Percentiles rank a stretch among this genome's conserved stretches.
phyloP scores from a whole-genome alignment of 371 early-diverging fungal genomes.

The Mucor irregularis region DNA sequence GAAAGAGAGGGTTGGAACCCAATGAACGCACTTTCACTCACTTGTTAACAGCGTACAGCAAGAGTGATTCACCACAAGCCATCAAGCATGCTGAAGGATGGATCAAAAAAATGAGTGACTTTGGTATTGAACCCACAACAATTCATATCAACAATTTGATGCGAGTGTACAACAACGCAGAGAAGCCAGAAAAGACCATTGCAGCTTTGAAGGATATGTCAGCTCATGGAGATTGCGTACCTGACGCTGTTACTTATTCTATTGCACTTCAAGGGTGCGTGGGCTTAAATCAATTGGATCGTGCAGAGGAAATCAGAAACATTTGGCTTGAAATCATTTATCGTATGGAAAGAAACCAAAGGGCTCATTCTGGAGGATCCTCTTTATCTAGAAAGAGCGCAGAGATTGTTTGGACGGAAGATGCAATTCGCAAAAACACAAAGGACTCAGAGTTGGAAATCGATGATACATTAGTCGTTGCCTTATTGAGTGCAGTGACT shows the following conservation, averaged over 20 bases:
- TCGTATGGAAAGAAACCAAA: constrained; percentile 9
- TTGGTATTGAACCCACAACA: constrained; percentile 17
- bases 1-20: constrained; percentile 31
- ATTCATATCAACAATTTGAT: constrained; percentile 35
- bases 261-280: constrained; percentile 21
- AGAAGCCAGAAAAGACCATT: constrained; percentile 10
- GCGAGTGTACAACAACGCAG: constrained; percentile 21
- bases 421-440: background rate
- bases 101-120: constrained; percentile 23
- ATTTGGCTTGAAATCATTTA: constrained; percentile 25
- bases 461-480: constrained; percentile 24
- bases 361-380: background rate
- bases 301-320: constrained; percentile 3
- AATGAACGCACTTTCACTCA: constrained; percentile 40
- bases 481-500: constrained; percentile 24
- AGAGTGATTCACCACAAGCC: constrained; percentile 29
- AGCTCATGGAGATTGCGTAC: background rate
- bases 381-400: constrained; percentile 17
- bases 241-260: constrained; percentile 29
- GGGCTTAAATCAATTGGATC: background rate
- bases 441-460: constrained; percentile 13
- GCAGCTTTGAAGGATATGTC: constrained; percentile 9
- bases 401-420: constrained; percentile 4
- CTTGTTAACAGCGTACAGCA: constrained; percentile 20
- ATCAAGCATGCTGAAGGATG: constrained; percentile 25